phyloP scores from a whole-genome alignment of 106 monocot species.

The Dioscorea dumetorum region DNA sequence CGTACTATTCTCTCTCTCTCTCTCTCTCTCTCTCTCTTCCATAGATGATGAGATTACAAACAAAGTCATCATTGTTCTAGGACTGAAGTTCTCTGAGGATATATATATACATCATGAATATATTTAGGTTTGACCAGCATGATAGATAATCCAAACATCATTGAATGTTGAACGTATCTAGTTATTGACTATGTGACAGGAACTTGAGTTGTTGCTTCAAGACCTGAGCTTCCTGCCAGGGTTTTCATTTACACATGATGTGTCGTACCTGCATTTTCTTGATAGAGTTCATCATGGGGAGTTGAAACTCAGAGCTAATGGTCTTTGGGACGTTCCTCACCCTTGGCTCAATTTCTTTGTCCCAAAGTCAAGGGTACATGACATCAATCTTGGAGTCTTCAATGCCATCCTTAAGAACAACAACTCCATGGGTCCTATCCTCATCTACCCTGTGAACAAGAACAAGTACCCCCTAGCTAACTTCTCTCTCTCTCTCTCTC shows the following conservation, averaged over 20 bases:
- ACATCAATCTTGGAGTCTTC: slow-evolving; percentile 38
- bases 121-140: no score
- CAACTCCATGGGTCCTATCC: slow-evolving; percentile 16
- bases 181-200: slow-evolving; percentile 9
- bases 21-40: no score
- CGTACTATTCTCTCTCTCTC: no score
- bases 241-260: slow-evolving; percentile 33
- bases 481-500: no score
- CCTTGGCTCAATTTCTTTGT: slow-evolving; percentile 53
- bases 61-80: no score
- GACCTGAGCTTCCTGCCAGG: slow-evolving; percentile 29
- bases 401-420: slow-evolving; percentile 26
- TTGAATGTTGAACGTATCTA: no score
- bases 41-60: no score
- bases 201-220: slow-evolving; percentile 14
- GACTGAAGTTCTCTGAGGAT: no score
- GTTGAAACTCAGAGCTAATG: slow-evolving; percentile 26
- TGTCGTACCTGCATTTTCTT: slow-evolving; percentile 39
- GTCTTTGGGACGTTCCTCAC: slow-evolving; percentile 18
- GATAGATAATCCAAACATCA: no score
- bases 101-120: no score
- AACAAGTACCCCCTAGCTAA: slow-evolving; percentile 31
- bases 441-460: slow-evolving; percentile 47
- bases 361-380: slow-evolving; percentile 34
- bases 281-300: slow-evolving; percentile 44